phyloP scores from a whole-genome alignment of 2,329 filamentous ascomycete genomes.

The Pseudofabraea citricarpa region DNA sequence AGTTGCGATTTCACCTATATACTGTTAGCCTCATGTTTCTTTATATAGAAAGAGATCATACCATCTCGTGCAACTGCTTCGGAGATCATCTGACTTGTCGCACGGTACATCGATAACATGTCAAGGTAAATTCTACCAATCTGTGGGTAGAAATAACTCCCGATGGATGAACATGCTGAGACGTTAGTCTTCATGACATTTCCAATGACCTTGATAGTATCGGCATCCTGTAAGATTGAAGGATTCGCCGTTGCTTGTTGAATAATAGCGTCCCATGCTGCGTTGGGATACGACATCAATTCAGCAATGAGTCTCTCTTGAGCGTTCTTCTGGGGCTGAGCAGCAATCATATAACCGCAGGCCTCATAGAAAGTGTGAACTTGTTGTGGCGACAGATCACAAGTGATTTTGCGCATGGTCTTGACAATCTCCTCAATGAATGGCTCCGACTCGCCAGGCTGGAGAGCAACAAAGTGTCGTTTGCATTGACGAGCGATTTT shows the following conservation, averaged over 20 bases:
- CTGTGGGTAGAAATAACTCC: constrained; percentile 95
- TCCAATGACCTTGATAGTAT: constrained; percentile 97
- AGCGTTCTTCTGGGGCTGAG: constrained; percentile 89
- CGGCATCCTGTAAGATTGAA: constrained; percentile 79
- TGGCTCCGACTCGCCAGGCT: constrained; percentile 88
- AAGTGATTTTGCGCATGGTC: constrained; percentile 93
- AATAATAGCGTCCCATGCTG: constrained; percentile 95
- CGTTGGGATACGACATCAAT: constrained; percentile 89
- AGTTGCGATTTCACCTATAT: constrained; percentile 77
- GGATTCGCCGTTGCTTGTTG: constrained; percentile 80
- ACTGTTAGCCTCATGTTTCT: constrained; percentile 33
- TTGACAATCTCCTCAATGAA: constrained; percentile 99
- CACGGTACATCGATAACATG: constrained; percentile 98
- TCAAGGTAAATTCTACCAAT: constrained; percentile 97
- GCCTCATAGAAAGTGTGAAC: constrained; percentile 99
- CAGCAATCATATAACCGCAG: constrained; percentile 98
- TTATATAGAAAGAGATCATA: too few species aligned
- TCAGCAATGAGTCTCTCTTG: constrained; percentile 90
- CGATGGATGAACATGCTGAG: constrained; percentile 94
- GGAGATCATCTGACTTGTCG: constrained; percentile 93
- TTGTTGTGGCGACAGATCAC: constrained; percentile 91
- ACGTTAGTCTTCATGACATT: constrained; percentile 99
- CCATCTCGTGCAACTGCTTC: constrained; percentile 84
- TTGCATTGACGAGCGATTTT: constrained; percentile 99
- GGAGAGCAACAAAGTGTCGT: constrained; percentile 92